A percentile compares a stretch with the other conserved stretches of the same genome.
Conservation (phyloP, 805 yeast species). For the Grigorovia jiainica region DNA sequence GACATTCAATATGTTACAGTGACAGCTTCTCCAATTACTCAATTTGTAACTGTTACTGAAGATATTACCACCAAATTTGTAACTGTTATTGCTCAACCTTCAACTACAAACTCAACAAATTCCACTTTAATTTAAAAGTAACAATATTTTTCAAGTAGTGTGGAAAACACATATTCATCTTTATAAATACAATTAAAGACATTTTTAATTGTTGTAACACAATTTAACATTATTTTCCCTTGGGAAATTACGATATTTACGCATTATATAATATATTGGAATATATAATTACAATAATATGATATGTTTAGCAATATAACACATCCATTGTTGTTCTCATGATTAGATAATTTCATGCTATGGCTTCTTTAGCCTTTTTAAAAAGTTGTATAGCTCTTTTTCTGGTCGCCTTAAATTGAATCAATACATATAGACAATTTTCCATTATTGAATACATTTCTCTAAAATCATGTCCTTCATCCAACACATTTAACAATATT, state of each 20-base stretch:
- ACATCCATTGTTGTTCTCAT: too few species aligned
- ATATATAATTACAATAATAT: too few species aligned
- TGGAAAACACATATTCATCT: too few species aligned
- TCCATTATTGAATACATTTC: slow-evolving; percentile 26
- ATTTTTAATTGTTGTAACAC: too few species aligned
- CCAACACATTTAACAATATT: slow-evolving; percentile 37
- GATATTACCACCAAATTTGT: slow-evolving; percentile 13
- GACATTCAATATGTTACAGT: slow-evolving; percentile 15
- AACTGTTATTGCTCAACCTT: slow-evolving; percentile 14
- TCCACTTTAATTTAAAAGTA: slow-evolving; percentile 1
- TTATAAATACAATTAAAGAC: too few species aligned
- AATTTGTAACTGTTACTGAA: slow-evolving; percentile 17
- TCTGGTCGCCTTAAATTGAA: slow-evolving; percentile 5
- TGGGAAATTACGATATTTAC: too few species aligned
- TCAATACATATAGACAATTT: slow-evolving; percentile 3
- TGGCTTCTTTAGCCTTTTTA: neutral
- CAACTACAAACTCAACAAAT: neutral
- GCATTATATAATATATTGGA: too few species aligned
- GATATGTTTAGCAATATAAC: neutral
- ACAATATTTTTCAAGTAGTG: too few species aligned
- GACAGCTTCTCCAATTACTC: slow-evolving; percentile 13
- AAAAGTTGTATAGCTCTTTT: neutral
- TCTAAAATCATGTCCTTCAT: slow-evolving; percentile 31
- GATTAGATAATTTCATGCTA: too few species aligned
- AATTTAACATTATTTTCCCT: too few species aligned